Evolutionary conservation across 768 basidiomycete genomes (phyloP).

Genomic region (Tremella yokohamensis): DNA sequence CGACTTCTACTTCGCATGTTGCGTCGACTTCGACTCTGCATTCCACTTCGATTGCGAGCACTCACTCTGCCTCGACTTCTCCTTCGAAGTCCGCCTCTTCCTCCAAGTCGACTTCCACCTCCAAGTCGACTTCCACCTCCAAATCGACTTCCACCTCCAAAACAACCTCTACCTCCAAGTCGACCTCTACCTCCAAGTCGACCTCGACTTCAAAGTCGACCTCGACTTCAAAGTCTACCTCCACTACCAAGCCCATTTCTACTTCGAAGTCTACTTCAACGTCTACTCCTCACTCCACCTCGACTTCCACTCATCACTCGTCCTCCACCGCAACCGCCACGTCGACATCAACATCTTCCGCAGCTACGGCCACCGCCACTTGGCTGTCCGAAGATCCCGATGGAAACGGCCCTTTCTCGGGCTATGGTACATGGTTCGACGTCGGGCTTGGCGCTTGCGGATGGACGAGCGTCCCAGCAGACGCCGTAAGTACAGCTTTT

Average conservation of each 20-base stretch:
- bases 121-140: slow-evolving; percentile 1
- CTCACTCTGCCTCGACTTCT: neutral
- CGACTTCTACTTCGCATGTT: neutral
- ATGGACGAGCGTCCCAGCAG: slow-evolving; percentile 21
- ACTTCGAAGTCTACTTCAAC: slow-evolving; percentile 13
- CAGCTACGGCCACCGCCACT: slow-evolving; percentile 6
- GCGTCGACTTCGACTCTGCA: neutral
- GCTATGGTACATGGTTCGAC: slow-evolving; percentile 43
- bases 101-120: neutral
- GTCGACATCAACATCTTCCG: slow-evolving; percentile 4
- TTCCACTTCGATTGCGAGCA: neutral
- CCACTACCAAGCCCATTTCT: slow-evolving; percentile 12
- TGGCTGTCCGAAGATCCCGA: slow-evolving; percentile 20
- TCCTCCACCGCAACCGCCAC: neutral
- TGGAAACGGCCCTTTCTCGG: slow-evolving; percentile 41
- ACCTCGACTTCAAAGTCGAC: neutral
- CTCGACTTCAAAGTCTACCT: slow-evolving; percentile 2
- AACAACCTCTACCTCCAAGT: slow-evolving; percentile 7
- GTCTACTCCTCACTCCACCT: slow-evolving; percentile 9
- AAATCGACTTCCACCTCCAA: slow-evolving; percentile 4
- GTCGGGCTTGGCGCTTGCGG: slow-evolving; percentile 41
- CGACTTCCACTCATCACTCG: slow-evolving; percentile 8
- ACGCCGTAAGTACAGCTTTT: slow-evolving; percentile 9
- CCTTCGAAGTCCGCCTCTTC: neutral
- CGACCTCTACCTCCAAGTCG: slow-evolving; percentile 10